Evolutionary conservation across 2,329 filamentous ascomycete species (phyloP).

Genomic region (Fusarium napiforme): DNA sequence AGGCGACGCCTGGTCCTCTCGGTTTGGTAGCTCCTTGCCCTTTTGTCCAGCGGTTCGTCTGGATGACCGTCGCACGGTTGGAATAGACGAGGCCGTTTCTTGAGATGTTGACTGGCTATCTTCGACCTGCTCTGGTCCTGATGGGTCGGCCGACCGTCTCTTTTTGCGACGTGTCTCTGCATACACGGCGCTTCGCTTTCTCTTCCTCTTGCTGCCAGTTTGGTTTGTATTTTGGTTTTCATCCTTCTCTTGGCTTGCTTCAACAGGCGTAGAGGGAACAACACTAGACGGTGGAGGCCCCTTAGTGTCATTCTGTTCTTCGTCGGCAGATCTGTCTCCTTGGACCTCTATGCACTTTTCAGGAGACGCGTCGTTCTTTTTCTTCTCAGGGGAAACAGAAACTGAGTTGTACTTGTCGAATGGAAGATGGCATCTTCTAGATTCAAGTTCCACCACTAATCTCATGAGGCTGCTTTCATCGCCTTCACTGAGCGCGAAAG

Average conservation of each 20-base stretch:
- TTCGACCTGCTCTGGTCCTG: conserved; percentile 26
- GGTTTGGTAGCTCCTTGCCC: conserved; percentile 19
- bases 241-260: conserved; percentile 9
- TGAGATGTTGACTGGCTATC: conserved; percentile 35
- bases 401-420: conserved; percentile 28
- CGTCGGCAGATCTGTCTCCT: conserved; percentile 31
- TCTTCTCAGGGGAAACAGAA: conserved; percentile 32
- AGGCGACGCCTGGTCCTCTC: conserved; percentile 19
- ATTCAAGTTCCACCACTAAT: conserved; percentile 62
- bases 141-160: conserved; percentile 40
- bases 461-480: conserved; percentile 61
- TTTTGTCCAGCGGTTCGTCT: conserved; percentile 37
- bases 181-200: conserved; percentile 40
- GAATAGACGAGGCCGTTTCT: conserved; percentile 29
- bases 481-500: conserved; percentile 56
- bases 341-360: conserved; percentile 40
- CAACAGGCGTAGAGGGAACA: conserved; percentile 42
- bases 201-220: conserved; percentile 46
- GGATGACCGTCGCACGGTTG: conserved; percentile 40
- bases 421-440: conserved; percentile 49
- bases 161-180: conserved; percentile 46
- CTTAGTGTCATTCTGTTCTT: conserved; percentile 21
- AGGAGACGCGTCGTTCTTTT: neutral
- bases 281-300: conserved; percentile 24
- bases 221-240: conserved; percentile 23